A percentile compares a stretch with the other conserved stretches of the same genome.
phyloP scores from a whole-genome alignment of 2,329 filamentous ascomycete genomes.

The Diaporthe humulicola region DNA sequence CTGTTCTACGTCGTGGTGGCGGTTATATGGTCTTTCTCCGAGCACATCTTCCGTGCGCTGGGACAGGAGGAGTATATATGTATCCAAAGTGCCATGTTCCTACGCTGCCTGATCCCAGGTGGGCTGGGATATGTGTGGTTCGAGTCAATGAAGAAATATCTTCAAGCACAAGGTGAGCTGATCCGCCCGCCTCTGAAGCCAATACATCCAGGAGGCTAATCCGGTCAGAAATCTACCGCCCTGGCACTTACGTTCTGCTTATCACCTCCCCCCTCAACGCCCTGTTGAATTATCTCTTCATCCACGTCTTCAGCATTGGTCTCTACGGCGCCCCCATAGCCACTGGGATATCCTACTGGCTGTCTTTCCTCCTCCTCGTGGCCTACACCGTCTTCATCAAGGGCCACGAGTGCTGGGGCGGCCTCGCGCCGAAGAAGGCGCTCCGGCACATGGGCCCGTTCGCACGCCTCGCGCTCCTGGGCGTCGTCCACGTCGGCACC shows the following conservation, averaged over 20 bases:
- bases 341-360: slow-evolving; percentile 88
- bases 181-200: slow-evolving; percentile 52
- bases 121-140: slow-evolving; percentile 91
- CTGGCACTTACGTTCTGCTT: slow-evolving; percentile 85
- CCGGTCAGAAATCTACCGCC: slow-evolving; percentile 74
- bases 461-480: slow-evolving; percentile 79
- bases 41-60: slow-evolving; percentile 78
- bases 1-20: slow-evolving; percentile 81
- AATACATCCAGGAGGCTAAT: slow-evolving; percentile 16
- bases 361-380: slow-evolving; percentile 82
- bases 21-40: slow-evolving; percentile 80
- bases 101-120: slow-evolving; percentile 81
- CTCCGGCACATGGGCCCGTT: slow-evolving; percentile 79
- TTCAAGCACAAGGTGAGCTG: slow-evolving; percentile 86
- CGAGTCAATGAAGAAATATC: slow-evolving; percentile 86
- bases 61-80: slow-evolving; percentile 86
- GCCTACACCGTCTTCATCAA: slow-evolving; percentile 79
- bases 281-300: slow-evolving; percentile 83
- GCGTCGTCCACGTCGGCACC: slow-evolving; percentile 86
- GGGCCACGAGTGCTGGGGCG: slow-evolving; percentile 85
- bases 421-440: slow-evolving; percentile 72
- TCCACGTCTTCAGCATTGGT: slow-evolving; percentile 78
- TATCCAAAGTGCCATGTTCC: slow-evolving; percentile 78
- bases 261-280: slow-evolving; percentile 87
- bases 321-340: slow-evolving; percentile 85